Percentiles rank a stretch among this genome's conserved stretches.
These are phyloP conservation scores for Hymenoscyphus occultus DNA, from an alignment of 2,329 filamentous ascomycete species.

Conservation along the genomic window DNA sequence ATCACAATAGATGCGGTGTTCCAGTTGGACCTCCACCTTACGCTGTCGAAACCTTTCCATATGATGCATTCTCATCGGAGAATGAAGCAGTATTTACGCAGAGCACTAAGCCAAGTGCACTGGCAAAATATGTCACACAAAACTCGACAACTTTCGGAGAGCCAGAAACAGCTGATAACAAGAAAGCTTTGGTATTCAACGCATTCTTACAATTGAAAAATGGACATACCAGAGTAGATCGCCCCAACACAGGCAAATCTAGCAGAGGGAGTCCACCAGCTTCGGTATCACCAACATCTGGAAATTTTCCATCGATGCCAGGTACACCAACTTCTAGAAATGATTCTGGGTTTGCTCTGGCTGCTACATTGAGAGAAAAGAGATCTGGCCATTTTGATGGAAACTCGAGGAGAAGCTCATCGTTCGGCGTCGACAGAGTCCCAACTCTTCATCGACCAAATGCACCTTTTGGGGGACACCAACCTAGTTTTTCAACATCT, in stretches of 20 bases:
- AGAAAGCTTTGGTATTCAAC: slow-evolving; percentile 76
- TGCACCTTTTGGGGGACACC: slow-evolving; percentile 69
- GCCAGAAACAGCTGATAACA: slow-evolving; percentile 42
- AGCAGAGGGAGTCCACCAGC: slow-evolving; percentile 59
- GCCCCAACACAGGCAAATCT: slow-evolving; percentile 73
- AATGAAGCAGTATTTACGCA: slow-evolving; percentile 76
- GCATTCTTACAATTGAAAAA: slow-evolving; percentile 77
- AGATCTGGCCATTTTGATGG: slow-evolving; percentile 82
- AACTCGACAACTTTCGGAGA: slow-evolving; percentile 87
- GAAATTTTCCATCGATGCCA: slow-evolving; percentile 71
- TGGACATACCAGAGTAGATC: slow-evolving; percentile 64
- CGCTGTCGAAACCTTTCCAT: slow-evolving; percentile 87
- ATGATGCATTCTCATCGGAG: slow-evolving; percentile 86
- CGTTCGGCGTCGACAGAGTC: slow-evolving; percentile 76
- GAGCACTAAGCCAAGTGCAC: slow-evolving; percentile 63
- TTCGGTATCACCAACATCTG: slow-evolving; percentile 73
- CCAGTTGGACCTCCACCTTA: slow-evolving; percentile 86
- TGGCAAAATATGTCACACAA: slow-evolving; percentile 83
- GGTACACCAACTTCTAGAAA: slow-evolving; percentile 79
- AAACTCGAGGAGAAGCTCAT: slow-evolving; percentile 84
- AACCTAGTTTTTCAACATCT: slow-evolving; percentile 67
- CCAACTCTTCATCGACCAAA: slow-evolving; percentile 66
- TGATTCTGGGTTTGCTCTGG: slow-evolving; percentile 86
- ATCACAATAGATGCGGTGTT: slow-evolving; percentile 83
- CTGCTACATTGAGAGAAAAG: slow-evolving; percentile 86